These are phyloP conservation scores for Seiridium unicorne DNA, from an alignment of 2,329 filamentous ascomycete species.

Conservation along the genomic window DNA sequence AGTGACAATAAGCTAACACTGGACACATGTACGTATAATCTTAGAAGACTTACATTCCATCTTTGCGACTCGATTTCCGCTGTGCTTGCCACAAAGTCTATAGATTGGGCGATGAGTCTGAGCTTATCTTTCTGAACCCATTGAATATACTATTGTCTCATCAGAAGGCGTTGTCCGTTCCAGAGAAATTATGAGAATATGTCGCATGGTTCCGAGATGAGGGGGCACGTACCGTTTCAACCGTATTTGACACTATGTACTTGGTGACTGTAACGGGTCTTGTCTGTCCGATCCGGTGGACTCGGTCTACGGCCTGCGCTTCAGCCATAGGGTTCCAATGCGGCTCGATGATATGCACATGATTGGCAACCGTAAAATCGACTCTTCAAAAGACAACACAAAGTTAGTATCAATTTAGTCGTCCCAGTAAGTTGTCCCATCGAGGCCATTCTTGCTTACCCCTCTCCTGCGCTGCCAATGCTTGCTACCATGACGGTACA, in stretches of 20 bases:
- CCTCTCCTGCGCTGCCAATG: conserved; percentile 27
- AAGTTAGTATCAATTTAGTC: background rate
- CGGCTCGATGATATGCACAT: conserved; percentile 28
- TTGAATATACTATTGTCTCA: no score
- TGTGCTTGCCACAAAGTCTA: no score
- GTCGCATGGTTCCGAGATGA: no score
- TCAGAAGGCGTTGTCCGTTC: no score
- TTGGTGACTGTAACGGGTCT: conserved; percentile 21
- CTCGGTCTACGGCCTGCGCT: conserved; percentile 27
- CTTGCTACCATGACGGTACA: conserved; percentile 28
- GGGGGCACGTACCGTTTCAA: conserved; percentile 8
- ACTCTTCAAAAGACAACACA: conserved; percentile 9
- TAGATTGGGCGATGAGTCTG: no score
- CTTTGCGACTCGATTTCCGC: no score
- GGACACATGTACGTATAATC: no score
- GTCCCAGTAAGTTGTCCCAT: no score
- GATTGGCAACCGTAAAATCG: conserved; percentile 24
- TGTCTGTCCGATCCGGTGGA: conserved; percentile 26
- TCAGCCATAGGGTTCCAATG: conserved; percentile 33
- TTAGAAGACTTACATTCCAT: no score
- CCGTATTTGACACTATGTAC: conserved; percentile 24
- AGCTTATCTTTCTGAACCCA: no score
- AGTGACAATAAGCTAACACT: no score
- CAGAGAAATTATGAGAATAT: no score
- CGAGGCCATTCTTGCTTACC: conserved; percentile 14